Evolutionary conservation across 305 asterid genomes (phyloP).

Genomic region (Andrographis paniculata): DNA sequence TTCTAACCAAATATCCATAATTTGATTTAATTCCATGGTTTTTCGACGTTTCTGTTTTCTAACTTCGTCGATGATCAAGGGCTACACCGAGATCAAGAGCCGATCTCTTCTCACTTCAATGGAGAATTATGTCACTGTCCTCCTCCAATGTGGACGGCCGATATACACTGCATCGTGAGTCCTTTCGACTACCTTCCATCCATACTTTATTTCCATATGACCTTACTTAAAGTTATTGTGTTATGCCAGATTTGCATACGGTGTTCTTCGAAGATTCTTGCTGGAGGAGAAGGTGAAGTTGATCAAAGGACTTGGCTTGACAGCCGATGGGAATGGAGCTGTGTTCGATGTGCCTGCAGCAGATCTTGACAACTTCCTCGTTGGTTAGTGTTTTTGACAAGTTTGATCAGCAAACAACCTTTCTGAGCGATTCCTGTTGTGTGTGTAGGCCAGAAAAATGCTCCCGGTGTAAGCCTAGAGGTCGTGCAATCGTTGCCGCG

Average conservation of each 20-base stretch:
- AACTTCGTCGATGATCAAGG: constrained; percentile 33
- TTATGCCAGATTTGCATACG: constrained; percentile 48
- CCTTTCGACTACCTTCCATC: not conserved
- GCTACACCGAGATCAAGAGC: constrained; percentile 73
- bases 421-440: too few relatives aligned
- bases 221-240: not conserved
- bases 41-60: not conserved
- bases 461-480: constrained; percentile 51
- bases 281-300: constrained; percentile 82
- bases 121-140: constrained; percentile 79
- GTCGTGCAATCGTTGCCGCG: constrained; percentile 55
- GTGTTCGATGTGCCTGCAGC: constrained; percentile 74
- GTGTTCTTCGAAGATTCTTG: constrained; percentile 64
- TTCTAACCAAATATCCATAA: not conserved
- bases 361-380: constrained; percentile 57
- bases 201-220: not conserved
- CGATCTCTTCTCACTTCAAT: constrained; percentile 82
- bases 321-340: constrained; percentile 84
- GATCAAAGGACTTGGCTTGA: constrained; percentile 72
- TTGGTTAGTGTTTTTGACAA: constrained; percentile 41
- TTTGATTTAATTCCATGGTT: not conserved
- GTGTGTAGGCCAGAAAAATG: constrained; percentile 49
- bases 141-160: constrained; percentile 68
- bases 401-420: too few relatives aligned
- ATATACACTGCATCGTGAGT: constrained; percentile 73